Base-by-base conservation (phyloP, 2,329 filamentous ascomycete species). In the Aspergillus uvarum region DNA sequence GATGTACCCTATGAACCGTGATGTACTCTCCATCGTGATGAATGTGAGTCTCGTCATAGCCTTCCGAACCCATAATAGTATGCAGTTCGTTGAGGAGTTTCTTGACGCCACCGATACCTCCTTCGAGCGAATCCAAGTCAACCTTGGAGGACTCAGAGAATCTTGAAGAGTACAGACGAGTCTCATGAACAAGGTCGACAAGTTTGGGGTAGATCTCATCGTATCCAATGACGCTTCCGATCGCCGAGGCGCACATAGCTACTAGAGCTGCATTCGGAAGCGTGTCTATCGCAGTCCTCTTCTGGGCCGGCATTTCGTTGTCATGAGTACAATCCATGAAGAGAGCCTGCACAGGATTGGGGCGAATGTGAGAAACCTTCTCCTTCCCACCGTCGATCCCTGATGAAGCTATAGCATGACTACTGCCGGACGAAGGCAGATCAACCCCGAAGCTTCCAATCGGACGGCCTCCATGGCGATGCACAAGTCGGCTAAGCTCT, bases 241-340 rank as follows among this genome's bases (percentile, higher is more conserved):
- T 93, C 1, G 94, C 92, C 68, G 92, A 96, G 24, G 92, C 88
- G 75, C 96, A 99, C 93, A 99, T 97, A 72, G 89, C 90, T 42
- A 98, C 94, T 4, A 99, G 83, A 5, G 95, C 95, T 53, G 94
- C 93, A 70, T 96, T 98, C 7, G 96, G 91, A 10, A 99, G 82
- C 0, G 95, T 98, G 73, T 99, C 96, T 61, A 92, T 87, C 54
- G 93, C 93, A 74, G 97, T 93, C 47, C 96, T 86, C 77, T 97
- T 97, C 76, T 99, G 94, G 0, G 94, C 91, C 0, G 95, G 95
- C 2, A 92, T 90, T 78, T 99, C 94, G 69, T 99, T 99, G 78
- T 99, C 95, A 75, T 99, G 95, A 0, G 96, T 99, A 76, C 96
- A 99, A 74, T 99, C 96, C 92, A 98, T 98, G 77, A 99, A 97